These are phyloP conservation scores for Dalbergia cochinchinensis DNA, from an alignment of 306 rosid species.

Conservation along the genomic window DNA sequence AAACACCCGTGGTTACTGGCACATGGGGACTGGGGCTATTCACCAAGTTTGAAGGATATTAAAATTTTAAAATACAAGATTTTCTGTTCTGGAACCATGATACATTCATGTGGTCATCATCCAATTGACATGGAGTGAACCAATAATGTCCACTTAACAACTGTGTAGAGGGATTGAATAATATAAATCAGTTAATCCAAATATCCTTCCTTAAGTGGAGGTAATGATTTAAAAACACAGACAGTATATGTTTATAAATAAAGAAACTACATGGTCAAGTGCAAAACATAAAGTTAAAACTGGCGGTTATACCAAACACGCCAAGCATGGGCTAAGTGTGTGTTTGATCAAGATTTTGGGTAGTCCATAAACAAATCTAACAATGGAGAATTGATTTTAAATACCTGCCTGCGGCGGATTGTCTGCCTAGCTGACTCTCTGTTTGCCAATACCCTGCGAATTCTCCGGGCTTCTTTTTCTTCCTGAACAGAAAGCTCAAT, in stretches of 20 bases:
- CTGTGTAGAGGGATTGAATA: not conserved
- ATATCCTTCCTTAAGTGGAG: not conserved
- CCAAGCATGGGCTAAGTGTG: constrained; percentile 6
- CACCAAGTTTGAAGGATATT: not conserved
- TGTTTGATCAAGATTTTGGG: constrained; percentile 15
- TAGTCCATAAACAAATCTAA: constrained; percentile 21
- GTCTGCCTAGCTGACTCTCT: constrained; percentile 99
- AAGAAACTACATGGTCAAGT: constrained; percentile 5
- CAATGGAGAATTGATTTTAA: constrained; percentile 16
- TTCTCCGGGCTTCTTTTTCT: constrained; percentile 89
- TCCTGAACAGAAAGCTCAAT: constrained; percentile 55
- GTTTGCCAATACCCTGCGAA: constrained; percentile 90
- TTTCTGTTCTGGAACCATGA: not conserved
- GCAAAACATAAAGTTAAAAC: not conserved
- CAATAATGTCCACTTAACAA: not conserved
- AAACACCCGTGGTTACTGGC: not conserved
- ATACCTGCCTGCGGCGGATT: constrained; percentile 96
- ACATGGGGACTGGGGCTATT: not conserved
- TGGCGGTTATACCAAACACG: constrained; percentile 9
- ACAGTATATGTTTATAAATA: not conserved
- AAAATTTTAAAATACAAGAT: not conserved
- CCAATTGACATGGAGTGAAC: no score
- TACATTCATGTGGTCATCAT: not conserved
- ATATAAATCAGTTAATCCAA: constrained; percentile 20
- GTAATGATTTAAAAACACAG: constrained; percentile 9